Percentiles rank a stretch among this genome's conserved stretches.
These are phyloP conservation scores for Tetrahymena malaccensis DNA, from an alignment of 73 alveolate species.

Conservation along the genomic window DNA sequence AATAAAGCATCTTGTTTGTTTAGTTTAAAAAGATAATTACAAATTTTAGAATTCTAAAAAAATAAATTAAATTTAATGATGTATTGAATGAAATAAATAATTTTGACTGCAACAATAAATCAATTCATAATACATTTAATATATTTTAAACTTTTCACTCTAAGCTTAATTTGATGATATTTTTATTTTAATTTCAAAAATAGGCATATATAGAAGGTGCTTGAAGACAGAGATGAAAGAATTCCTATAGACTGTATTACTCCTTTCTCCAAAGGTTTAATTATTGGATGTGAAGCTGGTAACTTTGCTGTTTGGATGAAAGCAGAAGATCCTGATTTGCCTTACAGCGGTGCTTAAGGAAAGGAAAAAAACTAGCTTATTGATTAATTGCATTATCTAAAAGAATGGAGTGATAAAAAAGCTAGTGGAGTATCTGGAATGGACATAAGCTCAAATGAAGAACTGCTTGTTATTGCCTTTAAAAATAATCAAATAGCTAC, in stretches of 20 bases:
- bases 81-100: too few relatives aligned
- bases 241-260: conserved; percentile 16
- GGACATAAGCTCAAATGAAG: conserved; percentile 80
- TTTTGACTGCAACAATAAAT: too few relatives aligned
- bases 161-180: neutral
- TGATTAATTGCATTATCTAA: conserved; percentile 22
- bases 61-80: too few relatives aligned
- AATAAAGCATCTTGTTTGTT: too few relatives aligned
- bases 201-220: conserved; percentile 16
- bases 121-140: too few relatives aligned
- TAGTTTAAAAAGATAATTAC: too few relatives aligned
- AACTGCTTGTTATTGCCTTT: conserved; percentile 80
- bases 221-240: neutral
- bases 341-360: conserved; percentile 57
- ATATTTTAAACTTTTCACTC: too few relatives aligned
- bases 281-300: conserved; percentile 74
- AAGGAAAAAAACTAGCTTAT: conserved; percentile 19
- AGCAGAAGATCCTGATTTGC: conserved; percentile 56
- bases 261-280: conserved; percentile 62
- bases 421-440: conserved; percentile 48
- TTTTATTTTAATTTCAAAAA: neutral
- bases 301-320: conserved; percentile 73
- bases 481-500: conserved; percentile 88
- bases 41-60: too few relatives aligned
- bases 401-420: conserved; percentile 36